Conservation (phyloP, 1,284 basidiomycete genomes). For the Melanopsichium pennsylvanicum region DNA sequence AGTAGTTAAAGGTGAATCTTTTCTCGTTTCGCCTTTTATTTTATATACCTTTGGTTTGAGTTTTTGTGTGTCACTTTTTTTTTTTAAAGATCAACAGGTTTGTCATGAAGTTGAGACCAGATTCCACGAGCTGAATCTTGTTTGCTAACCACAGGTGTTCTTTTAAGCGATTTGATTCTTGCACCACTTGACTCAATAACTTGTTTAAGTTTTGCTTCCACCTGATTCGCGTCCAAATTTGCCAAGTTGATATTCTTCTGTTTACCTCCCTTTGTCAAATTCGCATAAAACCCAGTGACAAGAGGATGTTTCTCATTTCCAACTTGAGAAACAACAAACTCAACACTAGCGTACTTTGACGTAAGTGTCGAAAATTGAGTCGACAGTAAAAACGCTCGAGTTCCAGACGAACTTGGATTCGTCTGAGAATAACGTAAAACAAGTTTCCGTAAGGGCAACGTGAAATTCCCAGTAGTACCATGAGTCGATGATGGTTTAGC, state of each 20-base stretch:
- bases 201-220: conserved; percentile 9
- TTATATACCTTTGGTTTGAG: too few relatives aligned
- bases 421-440: conserved; percentile 28
- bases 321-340: conserved; percentile 27
- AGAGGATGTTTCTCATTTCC: conserved; percentile 16
- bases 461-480: conserved; percentile 14
- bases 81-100: conserved; percentile 14
- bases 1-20: too few relatives aligned
- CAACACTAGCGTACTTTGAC: conserved; percentile 13
- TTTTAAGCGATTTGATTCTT: conserved; percentile 30
- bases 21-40: too few relatives aligned
- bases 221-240: conserved; percentile 24
- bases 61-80: too few relatives aligned
- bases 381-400: conserved; percentile 13
- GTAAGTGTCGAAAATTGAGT: conserved; percentile 4
- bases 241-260: conserved; percentile 34
- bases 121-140: conserved; percentile 27
- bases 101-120: conserved; percentile 32
- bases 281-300: conserved; percentile 13
- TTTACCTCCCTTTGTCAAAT: neutral
- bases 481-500: neutral
- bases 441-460: conserved; percentile 34
- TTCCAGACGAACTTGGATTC: conserved; percentile 17
- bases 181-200: conserved; percentile 21
- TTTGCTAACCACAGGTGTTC: conserved; percentile 11